Percentiles rank a stretch among this genome's conserved stretches.
phyloP scores from a whole-genome alignment of 176 grass and related monocot genomes.

The Bothriochloa decipiens region DNA sequence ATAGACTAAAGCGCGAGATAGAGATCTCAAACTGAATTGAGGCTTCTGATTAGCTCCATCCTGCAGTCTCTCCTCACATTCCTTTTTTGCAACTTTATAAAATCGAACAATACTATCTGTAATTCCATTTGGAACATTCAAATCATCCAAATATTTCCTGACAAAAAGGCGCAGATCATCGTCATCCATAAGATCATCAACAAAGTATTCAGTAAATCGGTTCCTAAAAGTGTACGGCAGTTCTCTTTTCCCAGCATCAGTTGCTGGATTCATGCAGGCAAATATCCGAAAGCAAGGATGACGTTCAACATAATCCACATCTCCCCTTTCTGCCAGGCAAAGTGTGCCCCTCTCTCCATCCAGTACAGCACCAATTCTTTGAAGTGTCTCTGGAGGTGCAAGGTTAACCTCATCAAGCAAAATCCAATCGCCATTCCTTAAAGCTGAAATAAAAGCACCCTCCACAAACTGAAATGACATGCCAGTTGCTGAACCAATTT shows the following conservation, averaged over 20 bases:
- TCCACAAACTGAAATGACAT: conserved; percentile 87
- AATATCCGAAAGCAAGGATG: conserved; percentile 84
- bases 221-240: conserved; percentile 85
- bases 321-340: conserved; percentile 92
- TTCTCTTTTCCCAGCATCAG: conserved; percentile 91
- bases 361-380: conserved; percentile 88
- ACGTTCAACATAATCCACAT: conserved; percentile 81
- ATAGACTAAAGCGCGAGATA: conserved; percentile 81
- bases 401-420: conserved; percentile 99
- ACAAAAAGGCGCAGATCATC: conserved; percentile 82
- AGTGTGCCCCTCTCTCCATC: conserved; percentile 86
- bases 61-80: conserved; percentile 81
- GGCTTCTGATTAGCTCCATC: conserved; percentile 96
- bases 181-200: conserved; percentile 92
- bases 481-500: conserved; percentile 59
- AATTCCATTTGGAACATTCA: conserved; percentile 47
- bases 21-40: conserved; percentile 94
- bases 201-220: conserved; percentile 94
- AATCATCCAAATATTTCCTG: conserved; percentile 76
- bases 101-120: conserved; percentile 70
- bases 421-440: conserved; percentile 92
- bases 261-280: conserved; percentile 99
- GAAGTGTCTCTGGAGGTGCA: conserved; percentile 93
- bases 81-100: conserved; percentile 85
- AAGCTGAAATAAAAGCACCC: conserved; percentile 89